Percentiles rank a stretch among this genome's conserved stretches.
Conservation (phyloP, 345 rosid species). For the Erysimum cheiranthoides region DNA sequence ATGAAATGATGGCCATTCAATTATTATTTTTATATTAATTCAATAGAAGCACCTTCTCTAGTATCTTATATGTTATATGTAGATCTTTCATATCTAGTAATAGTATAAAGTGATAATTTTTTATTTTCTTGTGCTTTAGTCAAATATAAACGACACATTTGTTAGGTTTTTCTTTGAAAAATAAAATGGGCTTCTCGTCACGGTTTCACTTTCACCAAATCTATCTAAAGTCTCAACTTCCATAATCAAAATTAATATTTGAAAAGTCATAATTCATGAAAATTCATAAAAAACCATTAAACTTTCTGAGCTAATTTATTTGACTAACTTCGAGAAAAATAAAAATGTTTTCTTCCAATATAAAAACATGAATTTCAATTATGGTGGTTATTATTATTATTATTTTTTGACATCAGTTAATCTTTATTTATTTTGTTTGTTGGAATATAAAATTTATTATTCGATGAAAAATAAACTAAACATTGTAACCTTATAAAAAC, state of each 20-base stretch:
- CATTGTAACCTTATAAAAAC: constrained; percentile 21
- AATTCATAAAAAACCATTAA: constrained; percentile 17
- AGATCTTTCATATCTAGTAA: not conserved
- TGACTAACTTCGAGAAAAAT: constrained; percentile 5
- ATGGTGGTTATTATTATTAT: too few species aligned
- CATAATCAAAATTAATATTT: constrained; percentile 3
- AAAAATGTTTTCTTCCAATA: not conserved
- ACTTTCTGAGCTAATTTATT: constrained; percentile 16
- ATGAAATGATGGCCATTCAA: constrained; percentile 28
- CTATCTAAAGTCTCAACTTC: not conserved
- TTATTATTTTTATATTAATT: not conserved
- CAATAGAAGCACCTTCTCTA: not conserved
- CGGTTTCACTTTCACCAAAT: constrained; percentile 30
- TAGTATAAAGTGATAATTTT: not conserved
- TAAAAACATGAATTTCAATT: not conserved
- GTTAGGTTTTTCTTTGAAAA: constrained; percentile 29
- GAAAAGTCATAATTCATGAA: constrained; percentile 8
- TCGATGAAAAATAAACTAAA: constrained; percentile 5
- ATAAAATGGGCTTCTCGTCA: constrained; percentile 33
- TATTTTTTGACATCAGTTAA: too few species aligned
- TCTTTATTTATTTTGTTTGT: not conserved
- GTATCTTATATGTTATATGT: not conserved
- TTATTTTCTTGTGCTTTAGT: not conserved
- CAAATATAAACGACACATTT: constrained; percentile 31
- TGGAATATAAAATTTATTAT: not conserved